phyloP scores from a whole-genome alignment of 2,329 filamentous ascomycete species.

The Lachnellula occidentalis region DNA sequence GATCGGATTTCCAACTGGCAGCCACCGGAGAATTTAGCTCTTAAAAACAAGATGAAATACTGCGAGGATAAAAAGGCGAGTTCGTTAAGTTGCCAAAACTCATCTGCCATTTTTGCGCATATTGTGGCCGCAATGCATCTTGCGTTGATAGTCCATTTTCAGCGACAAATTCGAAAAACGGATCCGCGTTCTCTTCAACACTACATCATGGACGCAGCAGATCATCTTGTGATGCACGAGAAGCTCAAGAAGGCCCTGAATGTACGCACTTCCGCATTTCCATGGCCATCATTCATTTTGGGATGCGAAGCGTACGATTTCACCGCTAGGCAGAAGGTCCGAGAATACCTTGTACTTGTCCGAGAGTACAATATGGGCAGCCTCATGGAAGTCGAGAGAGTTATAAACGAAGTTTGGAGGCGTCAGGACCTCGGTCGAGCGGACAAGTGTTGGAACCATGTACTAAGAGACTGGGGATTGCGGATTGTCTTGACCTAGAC shows the following conservation, averaged over 20 bases:
- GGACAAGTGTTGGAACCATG: slow-evolving; percentile 12
- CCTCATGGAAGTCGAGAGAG: slow-evolving; percentile 9
- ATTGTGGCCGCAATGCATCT: slow-evolving; percentile 12
- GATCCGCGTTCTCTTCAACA: slow-evolving; percentile 13
- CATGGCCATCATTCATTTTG: slow-evolving; percentile 14
- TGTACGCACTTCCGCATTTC: slow-evolving; percentile 8
- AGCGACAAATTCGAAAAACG: slow-evolving; percentile 12
- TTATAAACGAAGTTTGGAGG: slow-evolving; percentile 15
- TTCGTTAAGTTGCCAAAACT: background rate
- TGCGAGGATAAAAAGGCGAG: background rate
- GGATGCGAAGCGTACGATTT: slow-evolving; percentile 13
- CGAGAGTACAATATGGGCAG: slow-evolving; percentile 11
- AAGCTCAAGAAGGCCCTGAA: slow-evolving; percentile 9
- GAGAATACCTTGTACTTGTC: slow-evolving; percentile 9
- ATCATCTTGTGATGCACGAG: slow-evolving; percentile 13
- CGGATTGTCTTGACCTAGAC: slow-evolving; percentile 11
- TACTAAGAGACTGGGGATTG: slow-evolving; percentile 11
- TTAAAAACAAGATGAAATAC: background rate
- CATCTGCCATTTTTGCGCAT: slow-evolving; percentile 6
- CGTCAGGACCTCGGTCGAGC: slow-evolving; percentile 8
- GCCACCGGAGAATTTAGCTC: slow-evolving; percentile 6
- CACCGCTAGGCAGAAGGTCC: slow-evolving; percentile 6
- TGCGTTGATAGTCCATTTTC: slow-evolving; percentile 14
- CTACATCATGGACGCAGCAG: slow-evolving; percentile 11
- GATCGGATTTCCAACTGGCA: slow-evolving; percentile 13